Base-by-base conservation (phyloP, 208 protist genomes). In the Blastocrithidia nonstop region DNA sequence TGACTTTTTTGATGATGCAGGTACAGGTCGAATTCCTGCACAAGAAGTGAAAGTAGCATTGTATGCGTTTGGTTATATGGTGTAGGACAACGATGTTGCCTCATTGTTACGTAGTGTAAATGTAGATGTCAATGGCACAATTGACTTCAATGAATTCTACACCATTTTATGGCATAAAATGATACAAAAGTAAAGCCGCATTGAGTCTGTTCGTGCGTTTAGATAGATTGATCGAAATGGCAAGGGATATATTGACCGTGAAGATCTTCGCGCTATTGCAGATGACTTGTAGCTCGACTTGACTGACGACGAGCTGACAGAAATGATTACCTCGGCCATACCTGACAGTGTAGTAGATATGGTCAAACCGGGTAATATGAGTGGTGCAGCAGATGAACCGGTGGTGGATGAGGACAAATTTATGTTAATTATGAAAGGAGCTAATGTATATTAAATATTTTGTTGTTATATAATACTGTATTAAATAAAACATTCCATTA, bases 281-380 rank as follows among this genome's bases (percentile, higher is more conserved):
- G 53, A 88, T 39, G 82, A 88, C 6, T 50, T 98, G 21, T 72
- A 90, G 13, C 81, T 97, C 57, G 67, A 95, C 47, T 50, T 98
- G 44, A 88, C 93, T 19, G 96, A 98, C 53, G 95, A 97, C 16
- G 96, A 98, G 59, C 62, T 99, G 26, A 56, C 82, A 35, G 92
- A 95, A 50, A 98, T 98, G 94, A 23, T 31, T 8, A 27, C 35
- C 15, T 26, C 17, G 19, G 24, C 6, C 6, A n/a, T 27, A 27
- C 17, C 31, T 4, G 32, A 13, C 27, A 39, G 45, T 4, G 33
- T 9, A 20, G 53, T 11, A 5, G 20, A 28, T n/a, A 42, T 33
- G 49, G 46, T 62, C 55, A 1, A 71, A 83, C n/a, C n/a, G n/a
- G n/a, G n/a, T n/a, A n/a, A n/a, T n/a, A n/a, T n/a, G n/a, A 38